These are phyloP conservation scores for Porcisia hertigi DNA, from an alignment of 208 protist genomes.

Conservation along the genomic window DNA sequence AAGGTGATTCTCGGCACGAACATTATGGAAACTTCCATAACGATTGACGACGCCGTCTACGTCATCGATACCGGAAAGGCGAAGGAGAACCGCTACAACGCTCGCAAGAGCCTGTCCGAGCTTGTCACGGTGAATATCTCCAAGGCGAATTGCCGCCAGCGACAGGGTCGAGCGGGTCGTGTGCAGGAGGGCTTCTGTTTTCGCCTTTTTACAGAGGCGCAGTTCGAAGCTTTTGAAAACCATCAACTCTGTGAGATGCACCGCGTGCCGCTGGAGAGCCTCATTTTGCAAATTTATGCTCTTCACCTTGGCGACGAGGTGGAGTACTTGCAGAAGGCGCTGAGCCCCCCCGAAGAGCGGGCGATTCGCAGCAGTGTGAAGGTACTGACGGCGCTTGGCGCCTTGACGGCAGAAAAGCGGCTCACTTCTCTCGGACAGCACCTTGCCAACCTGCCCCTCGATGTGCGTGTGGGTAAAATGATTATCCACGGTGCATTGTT, in stretches of 20 bases:
- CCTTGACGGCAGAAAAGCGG: slow-evolving; percentile 78
- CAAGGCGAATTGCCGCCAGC: slow-evolving; percentile 94
- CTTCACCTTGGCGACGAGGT: slow-evolving; percentile 89
- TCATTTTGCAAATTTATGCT: slow-evolving; percentile 94
- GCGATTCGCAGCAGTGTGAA: slow-evolving; percentile 87
- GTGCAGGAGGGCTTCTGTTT: slow-evolving; percentile 96
- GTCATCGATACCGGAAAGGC: slow-evolving; percentile 97
- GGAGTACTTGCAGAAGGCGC: slow-evolving; percentile 87
- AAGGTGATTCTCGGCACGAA: slow-evolving; percentile 97
- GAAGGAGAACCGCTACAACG: slow-evolving; percentile 95
- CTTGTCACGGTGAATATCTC: slow-evolving; percentile 93
- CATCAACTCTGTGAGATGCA: slow-evolving; percentile 96
- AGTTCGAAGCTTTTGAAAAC: slow-evolving; percentile 82
- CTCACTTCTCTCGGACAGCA: slow-evolving; percentile 93
- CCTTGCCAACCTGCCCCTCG: slow-evolving; percentile 91
- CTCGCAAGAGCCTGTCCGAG: slow-evolving; percentile 75
- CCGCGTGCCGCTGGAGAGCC: slow-evolving; percentile 94
- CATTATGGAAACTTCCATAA: slow-evolving; percentile 98
- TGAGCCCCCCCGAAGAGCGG: slow-evolving; percentile 80
- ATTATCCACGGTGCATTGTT: slow-evolving; percentile 95
- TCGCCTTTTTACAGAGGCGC: slow-evolving; percentile 91
- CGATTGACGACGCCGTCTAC: slow-evolving; percentile 96
- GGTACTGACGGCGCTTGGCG: slow-evolving; percentile 83
- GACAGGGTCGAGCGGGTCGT: slow-evolving; percentile 95
- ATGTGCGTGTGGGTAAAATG: slow-evolving; percentile 94